Base-by-base conservation (phyloP, 2,329 filamentous ascomycete species). In the Ophiostoma ulmi region DNA sequence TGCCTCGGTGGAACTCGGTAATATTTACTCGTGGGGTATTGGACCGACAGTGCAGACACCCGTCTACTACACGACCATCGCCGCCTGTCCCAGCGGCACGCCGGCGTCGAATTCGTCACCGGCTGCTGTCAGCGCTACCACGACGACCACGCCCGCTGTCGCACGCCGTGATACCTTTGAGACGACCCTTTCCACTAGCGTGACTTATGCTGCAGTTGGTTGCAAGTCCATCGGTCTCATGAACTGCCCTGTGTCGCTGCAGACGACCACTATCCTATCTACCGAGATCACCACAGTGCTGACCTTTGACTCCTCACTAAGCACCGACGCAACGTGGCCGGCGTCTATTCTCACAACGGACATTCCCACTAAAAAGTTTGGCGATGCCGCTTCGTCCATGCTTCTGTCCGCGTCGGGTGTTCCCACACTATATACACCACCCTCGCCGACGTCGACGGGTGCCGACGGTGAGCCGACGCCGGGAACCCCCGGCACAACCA, bases 161-260 rank as follows among this genome's bases (percentile, higher is more conserved):
- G 31, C 17, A 8, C 31, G 22, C 31, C 35, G 61, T 20, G 61
- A n/a, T 11, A 17, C 14, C 61, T 20, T 36, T 17, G 61, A 64
- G 20, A 81, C 79, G 0, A 84, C 81, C 0, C 77, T 82, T 1
- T 81, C 76, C 3, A 81, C 79, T 0, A 75, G 78, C 5, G 77
- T 81, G 1, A 82, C 80, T 0, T 83, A 83, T 68, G 82, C 80
- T 0, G 84, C 80, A n/a, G 76, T 82, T 0, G 77, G 76, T 10
- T 88, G 86, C 74, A 44, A 76, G 20, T 80, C 81, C 0, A 74
- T 78, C 0, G 81, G 80, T 0, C 70, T 85, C 0, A 74, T 81
- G 41, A 82, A 84, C 73, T 88, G 86, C 72, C 86, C 86, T 0
- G 80, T 76, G 0, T 85, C 83, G 0, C 77, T 83, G 17, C 85